These are phyloP conservation scores for Pichia occidentalis DNA, from an alignment of 805 yeast species.

Conservation along the genomic window DNA sequence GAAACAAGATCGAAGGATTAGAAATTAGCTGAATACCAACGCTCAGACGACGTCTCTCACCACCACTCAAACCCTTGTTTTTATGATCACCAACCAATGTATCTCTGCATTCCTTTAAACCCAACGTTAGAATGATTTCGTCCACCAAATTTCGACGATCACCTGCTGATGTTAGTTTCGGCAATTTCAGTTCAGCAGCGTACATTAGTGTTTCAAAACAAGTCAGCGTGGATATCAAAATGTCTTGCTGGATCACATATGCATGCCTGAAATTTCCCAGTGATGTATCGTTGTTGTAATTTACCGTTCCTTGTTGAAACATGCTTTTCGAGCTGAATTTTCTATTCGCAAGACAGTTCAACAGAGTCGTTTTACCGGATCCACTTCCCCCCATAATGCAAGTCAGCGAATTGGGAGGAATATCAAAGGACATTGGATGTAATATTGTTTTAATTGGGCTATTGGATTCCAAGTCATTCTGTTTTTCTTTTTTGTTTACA, in stretches of 20 bases:
- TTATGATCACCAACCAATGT: constrained; percentile 49
- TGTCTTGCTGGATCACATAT: constrained; percentile 72
- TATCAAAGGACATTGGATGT: constrained; percentile 48
- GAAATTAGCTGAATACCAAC: constrained; percentile 72
- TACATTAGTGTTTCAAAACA: constrained; percentile 62
- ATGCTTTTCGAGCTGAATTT: constrained; percentile 29
- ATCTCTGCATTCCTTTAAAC: constrained; percentile 56
- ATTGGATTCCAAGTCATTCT: constrained; percentile 20
- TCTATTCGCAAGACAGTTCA: constrained; percentile 58
- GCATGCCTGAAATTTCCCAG: constrained; percentile 38
- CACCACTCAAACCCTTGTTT: constrained; percentile 69
- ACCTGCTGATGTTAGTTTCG: constrained; percentile 35
- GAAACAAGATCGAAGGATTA: constrained; percentile 67
- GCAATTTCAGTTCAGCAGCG: constrained; percentile 67
- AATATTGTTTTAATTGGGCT: constrained; percentile 34
- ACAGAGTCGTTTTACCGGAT: constrained; percentile 75
- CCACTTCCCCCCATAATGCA: constrained; percentile 89
- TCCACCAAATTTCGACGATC: constrained; percentile 48
- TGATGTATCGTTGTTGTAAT: constrained; percentile 33
- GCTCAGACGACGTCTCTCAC: constrained; percentile 73
- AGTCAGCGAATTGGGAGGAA: constrained; percentile 55
- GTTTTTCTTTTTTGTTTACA: neutral
- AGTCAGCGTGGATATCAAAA: constrained; percentile 63
- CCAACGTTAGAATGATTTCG: constrained; percentile 56
- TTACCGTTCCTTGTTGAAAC: constrained; percentile 34